Base-by-base conservation (phyloP, 768 basidiomycete genomes). In the Dendrothele bispora region DNA sequence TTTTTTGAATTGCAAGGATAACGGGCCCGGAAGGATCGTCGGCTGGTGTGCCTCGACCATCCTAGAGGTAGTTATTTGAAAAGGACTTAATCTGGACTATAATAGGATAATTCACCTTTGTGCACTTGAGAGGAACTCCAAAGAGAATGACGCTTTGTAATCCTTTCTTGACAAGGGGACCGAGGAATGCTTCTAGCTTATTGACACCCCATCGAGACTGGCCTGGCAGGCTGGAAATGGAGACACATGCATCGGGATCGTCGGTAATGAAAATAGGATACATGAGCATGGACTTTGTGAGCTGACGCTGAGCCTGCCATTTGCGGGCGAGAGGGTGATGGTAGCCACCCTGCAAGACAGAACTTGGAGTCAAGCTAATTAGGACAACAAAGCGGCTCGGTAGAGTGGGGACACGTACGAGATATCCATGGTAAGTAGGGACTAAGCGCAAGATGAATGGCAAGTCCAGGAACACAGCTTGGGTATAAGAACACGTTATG, bases 181-280 rank as follows among this genome's bases (percentile, higher is more conserved):
- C 80, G 11, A 99, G 68, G 71, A 99, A 97, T 20, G 65, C 84
- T 51, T 91, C 81, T n/a, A 99, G 78, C 53, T 79, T 83, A 70
- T 98, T 91, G n/a, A 99, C 71, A 8, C 97, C 97, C 97, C 97
- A 98, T 39, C 94, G 71, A 44, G 86, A 80, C 63, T 98, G 95
- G 5, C 86, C 90, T 5, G 94, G 95, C 7, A 98, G 73, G 18
- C 82, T 75, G 0, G 78, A 60, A 55, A 98, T 94, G 50, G 80
- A 77, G 41, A 86, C 84, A 63, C 82, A 79, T 6, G 92, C 91
- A 50, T 93, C 78, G 2, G 92, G 86, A 50, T 98, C 92, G 66
- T 98, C 95, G 15, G 94, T 93, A 58, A 98, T 88, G 65, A 99
- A 98, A 60, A 99, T 94, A 6, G 97, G 97, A 66, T 98, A 99